phyloP scores from a whole-genome alignment of 2,329 filamentous ascomycete genomes.

The Botrytis deweyae region DNA sequence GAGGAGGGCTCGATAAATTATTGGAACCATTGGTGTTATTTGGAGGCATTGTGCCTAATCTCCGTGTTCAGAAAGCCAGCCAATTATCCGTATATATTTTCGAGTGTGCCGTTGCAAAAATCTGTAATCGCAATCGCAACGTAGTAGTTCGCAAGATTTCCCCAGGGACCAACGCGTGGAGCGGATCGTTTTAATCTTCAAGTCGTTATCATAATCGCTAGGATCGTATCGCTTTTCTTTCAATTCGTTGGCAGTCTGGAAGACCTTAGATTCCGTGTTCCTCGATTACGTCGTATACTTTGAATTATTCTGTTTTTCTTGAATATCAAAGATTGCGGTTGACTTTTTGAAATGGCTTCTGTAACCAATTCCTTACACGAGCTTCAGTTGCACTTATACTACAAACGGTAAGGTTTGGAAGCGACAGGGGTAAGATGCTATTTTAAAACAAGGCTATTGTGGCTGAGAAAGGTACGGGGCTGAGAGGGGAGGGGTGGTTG shows the following conservation, averaged over 20 bases:
- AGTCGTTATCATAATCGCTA: conserved; percentile 28
- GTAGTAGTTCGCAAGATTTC: conserved; percentile 11
- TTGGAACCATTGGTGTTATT: conserved; percentile 45
- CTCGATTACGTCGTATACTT: neutral
- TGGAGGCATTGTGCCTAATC: conserved; percentile 46
- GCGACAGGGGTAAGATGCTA: conserved; percentile 20
- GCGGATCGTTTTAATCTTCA: conserved; percentile 21
- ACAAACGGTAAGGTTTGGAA: conserved; percentile 6
- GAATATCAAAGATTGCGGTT: neutral
- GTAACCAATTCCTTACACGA: conserved; percentile 23
- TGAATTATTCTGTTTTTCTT: neutral
- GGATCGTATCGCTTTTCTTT: neutral
- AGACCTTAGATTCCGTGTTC: neutral
- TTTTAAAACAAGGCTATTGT: conserved; percentile 24
- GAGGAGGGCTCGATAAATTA: conserved; percentile 48
- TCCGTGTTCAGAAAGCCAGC: conserved; percentile 22
- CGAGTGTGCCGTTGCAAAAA: conserved; percentile 11
- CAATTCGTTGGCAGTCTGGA: neutral
- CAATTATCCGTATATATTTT: neutral
- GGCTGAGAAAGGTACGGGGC: conserved; percentile 9
- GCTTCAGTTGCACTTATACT: conserved; percentile 11
- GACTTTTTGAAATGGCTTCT: conserved; percentile 13
- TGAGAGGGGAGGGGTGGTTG: neutral
- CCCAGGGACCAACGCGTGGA: conserved; percentile 22
- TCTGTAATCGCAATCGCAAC: conserved; percentile 22